A percentile compares a stretch with the other conserved stretches of the same genome.
Conservation (phyloP, 2,329 filamentous ascomycete species). For the Colletotrichum spinosum region DNA sequence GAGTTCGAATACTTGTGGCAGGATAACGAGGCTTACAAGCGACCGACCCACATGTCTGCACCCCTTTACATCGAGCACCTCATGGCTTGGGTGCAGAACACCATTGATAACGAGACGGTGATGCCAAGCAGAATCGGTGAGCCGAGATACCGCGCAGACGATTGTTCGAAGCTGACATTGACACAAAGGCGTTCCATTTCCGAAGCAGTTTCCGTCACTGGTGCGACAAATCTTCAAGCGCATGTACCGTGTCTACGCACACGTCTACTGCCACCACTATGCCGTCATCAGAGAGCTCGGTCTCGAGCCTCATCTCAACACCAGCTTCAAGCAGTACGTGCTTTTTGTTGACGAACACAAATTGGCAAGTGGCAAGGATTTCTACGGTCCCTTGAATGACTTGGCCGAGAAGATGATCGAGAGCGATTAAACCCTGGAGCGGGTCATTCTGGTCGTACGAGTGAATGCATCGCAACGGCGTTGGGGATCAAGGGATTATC, state of each 20-base stretch:
- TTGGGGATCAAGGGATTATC: slow-evolving; percentile 33
- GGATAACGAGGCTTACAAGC: slow-evolving; percentile 92
- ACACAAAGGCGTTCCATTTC: slow-evolving; percentile 84
- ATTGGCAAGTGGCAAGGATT: slow-evolving; percentile 93
- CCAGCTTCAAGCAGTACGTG: slow-evolving; percentile 99
- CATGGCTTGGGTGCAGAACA: slow-evolving; percentile 96
- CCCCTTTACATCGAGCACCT: slow-evolving; percentile 98
- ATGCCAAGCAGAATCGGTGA: slow-evolving; percentile 92
- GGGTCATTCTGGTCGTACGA: not conserved
- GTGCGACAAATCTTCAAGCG: slow-evolving; percentile 98
- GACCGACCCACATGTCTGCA: slow-evolving; percentile 97
- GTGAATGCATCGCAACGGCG: slow-evolving; percentile 35
- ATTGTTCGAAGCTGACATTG: slow-evolving; percentile 29
- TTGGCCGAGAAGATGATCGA: slow-evolving; percentile 97
- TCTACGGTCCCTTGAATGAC: slow-evolving; percentile 95
- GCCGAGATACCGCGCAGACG: slow-evolving; percentile 32
- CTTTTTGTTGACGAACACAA: slow-evolving; percentile 98
- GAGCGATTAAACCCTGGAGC: slow-evolving; percentile 73
- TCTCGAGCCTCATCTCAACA: slow-evolving; percentile 96
- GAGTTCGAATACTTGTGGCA: slow-evolving; percentile 99
- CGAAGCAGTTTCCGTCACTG: slow-evolving; percentile 88
- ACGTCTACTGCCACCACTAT: slow-evolving; percentile 99
- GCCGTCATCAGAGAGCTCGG: slow-evolving; percentile 95
- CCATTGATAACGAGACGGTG: slow-evolving; percentile 94
- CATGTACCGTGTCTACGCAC: slow-evolving; percentile 97